Evolutionary conservation across 2,329 filamentous ascomycete species (phyloP), one percentile per base, ranked within the genome.

Genomic region (Ophiosphaerella narmari): DNA sequence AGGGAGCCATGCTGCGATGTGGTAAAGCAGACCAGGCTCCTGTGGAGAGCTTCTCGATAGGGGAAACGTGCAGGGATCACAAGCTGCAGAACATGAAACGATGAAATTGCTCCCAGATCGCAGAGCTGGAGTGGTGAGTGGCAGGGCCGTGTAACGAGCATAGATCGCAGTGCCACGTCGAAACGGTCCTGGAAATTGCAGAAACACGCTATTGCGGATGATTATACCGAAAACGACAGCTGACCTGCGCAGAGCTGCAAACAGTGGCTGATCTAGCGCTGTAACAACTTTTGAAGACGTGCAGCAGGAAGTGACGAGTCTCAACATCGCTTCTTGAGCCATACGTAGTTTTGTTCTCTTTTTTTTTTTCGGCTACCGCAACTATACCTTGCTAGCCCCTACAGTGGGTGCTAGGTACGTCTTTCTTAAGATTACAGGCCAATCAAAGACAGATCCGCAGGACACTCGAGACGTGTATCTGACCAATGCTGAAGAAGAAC

Each of bases 221-320:
- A 18, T 14, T 3, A 7, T 23, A 14, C 16, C 13, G 21, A 38
- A 23, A 12, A 23, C 16, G 36, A 38, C 36, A 21, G 16, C n/a
- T 14, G 13, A 38, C 36, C 4, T 23, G 9, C 16, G 36, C 16
- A 11, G 36, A 14, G 36, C 9, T 16, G 36, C 14, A 38, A 29
- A 29, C 11, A 29, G 26, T 49, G 49, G 54, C 50, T 43, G 40
- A 33, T 23, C 40, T 54, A 48, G 48, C 48, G 54, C 38, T 6
- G 33, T 35, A 29, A 8, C 26, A 11, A 29, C 26, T 39, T 39
- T 9, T 38, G 9, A 44, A 49, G 35, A 50, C 52, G 43, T 37
- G 26, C 53, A 56, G 26, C 53, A 56, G 39, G 48, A 56, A 48
- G 38, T 40, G 52, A 55, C 44, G 31, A 50, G 37, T 42, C 35